Percentiles rank a stretch among this genome's conserved stretches.
phyloP scores from a whole-genome alignment of 805 yeast species.

The Ogataea ganodermae region DNA sequence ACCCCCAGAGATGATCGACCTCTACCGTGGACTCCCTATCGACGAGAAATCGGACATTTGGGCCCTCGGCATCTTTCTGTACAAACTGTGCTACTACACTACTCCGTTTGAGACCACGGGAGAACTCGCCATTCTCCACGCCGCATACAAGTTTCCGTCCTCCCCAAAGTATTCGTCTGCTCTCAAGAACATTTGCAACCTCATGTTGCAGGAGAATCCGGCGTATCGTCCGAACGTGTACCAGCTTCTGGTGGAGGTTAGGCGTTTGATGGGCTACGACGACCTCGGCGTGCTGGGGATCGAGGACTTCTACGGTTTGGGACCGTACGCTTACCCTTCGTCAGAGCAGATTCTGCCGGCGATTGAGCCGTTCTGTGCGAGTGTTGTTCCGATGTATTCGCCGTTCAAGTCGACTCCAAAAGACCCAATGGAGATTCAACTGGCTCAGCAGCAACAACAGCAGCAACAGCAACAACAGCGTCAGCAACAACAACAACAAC shows the following conservation, averaged over 20 bases:
- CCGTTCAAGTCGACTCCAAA: slow-evolving; percentile 39
- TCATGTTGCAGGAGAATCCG: slow-evolving; percentile 84
- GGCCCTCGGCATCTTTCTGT: slow-evolving; percentile 93
- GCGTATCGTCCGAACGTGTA: slow-evolving; percentile 80
- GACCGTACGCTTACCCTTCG: slow-evolving; percentile 33
- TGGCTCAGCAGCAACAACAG: slow-evolving; percentile 37
- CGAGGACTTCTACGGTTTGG: slow-evolving; percentile 37
- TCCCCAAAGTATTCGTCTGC: slow-evolving; percentile 69
- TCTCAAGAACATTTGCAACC: slow-evolving; percentile 71
- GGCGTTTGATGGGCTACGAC: slow-evolving; percentile 57
- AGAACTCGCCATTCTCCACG: slow-evolving; percentile 83
- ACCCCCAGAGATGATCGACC: slow-evolving; percentile 94
- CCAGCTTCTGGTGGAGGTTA: slow-evolving; percentile 69
- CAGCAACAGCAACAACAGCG: slow-evolving; percentile 40
- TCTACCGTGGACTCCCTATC: slow-evolving; percentile 77
- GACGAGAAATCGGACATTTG: slow-evolving; percentile 94
- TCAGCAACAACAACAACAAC: slow-evolving; percentile 34
- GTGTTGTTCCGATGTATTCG: slow-evolving; percentile 32
- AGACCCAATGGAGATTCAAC: slow-evolving; percentile 49
- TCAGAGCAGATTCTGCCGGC: slow-evolving; percentile 30
- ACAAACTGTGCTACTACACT: slow-evolving; percentile 86
- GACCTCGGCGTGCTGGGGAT: slow-evolving; percentile 33
- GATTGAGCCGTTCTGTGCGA: slow-evolving; percentile 33
- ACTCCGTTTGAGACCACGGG: slow-evolving; percentile 93
- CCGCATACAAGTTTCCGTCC: slow-evolving; percentile 75